Evolutionary conservation across 768 basidiomycete species (phyloP), one percentile per base, ranked within the genome.

Genomic region (Crucibulum laeve): DNA sequence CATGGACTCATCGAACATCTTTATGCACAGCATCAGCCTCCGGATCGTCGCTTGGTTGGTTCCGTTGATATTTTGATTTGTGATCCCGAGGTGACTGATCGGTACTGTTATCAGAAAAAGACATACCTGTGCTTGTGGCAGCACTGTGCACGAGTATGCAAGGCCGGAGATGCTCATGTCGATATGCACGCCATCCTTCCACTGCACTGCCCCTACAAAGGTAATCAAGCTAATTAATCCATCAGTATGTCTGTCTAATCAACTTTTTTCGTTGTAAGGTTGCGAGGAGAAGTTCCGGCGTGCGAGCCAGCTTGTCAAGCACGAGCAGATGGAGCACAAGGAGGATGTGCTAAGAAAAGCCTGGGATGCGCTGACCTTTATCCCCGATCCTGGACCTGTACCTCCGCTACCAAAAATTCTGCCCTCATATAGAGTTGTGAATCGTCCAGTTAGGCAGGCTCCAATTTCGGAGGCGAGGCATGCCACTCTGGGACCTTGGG

Each of bases 71-170:
- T 8, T 37, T n/a, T 7, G 10, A 37, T n/a, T 37, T 23, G 40
- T 24, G 17, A 14, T 33, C 10, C 33, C 33, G 33, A 46, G 51
- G 49, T 25, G 33, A 38, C 30, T 45, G 35, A 34, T n/a, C 36
- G 46, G 15, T 19, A 41, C 35, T 42, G 25, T 34, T 44, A 36
- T 33, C 25, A 17, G 23, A 49, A 74, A 68, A 54, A 52, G n/a
- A 55, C 59, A 10, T 77, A 66, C 49, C 51, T 57, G 25, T 84
- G 83, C 58, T 63, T 56, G 36, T 87, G 86, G 85, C 64, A 70
- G 14, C 62, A 63, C 22, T 87, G 84, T 56, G 66, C 67, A n/a
- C 64, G 64, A 23, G 63, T 56, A 43, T 73, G 74, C 56, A 40
- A 42, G n/a, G 53, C 54, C 38, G 56, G 57, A 33, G 59, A 63